phyloP scores from a whole-genome alignment of 352 stramenopile genomes.

The Achlya hypogyna region DNA sequence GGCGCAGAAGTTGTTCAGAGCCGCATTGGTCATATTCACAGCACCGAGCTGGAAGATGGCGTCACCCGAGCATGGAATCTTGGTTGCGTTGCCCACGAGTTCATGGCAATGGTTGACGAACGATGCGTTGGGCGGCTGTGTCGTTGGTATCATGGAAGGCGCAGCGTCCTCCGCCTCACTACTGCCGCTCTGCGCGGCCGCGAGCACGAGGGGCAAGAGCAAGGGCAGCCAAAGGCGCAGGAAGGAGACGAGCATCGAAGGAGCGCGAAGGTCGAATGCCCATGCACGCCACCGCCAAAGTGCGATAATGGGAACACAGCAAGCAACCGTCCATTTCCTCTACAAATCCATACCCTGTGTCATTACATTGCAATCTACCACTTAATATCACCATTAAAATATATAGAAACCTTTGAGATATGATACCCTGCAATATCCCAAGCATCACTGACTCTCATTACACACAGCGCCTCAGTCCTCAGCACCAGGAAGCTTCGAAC shows the following conservation, averaged over 20 bases:
- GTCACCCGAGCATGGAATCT: not conserved
- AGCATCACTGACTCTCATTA: not conserved
- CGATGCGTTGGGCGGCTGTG: not conserved
- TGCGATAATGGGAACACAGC: not conserved
- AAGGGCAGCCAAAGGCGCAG: not conserved
- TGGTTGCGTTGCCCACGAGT: not conserved
- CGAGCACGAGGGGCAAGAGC: not conserved
- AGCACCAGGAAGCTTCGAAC: not conserved
- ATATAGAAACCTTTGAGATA: not conserved
- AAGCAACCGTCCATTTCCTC: not conserved
- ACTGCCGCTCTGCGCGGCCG: too few relatives aligned
- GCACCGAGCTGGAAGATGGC: not conserved
- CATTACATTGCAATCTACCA: not conserved
- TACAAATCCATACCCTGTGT: not conserved
- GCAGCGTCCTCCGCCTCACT: not conserved
- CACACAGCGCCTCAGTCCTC: slow-evolving; percentile 2
- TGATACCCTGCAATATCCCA: not conserved
- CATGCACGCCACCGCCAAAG: not conserved
- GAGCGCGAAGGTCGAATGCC: not conserved
- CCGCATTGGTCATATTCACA: not conserved
- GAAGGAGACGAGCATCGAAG: not conserved
- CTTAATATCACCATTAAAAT: not conserved
- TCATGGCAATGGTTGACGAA: not conserved
- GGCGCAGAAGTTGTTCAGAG: not conserved
- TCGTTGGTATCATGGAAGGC: not conserved